Evolutionary conservation across 441 rosid species (phyloP).

Genomic region (Breynia disticha): DNA sequence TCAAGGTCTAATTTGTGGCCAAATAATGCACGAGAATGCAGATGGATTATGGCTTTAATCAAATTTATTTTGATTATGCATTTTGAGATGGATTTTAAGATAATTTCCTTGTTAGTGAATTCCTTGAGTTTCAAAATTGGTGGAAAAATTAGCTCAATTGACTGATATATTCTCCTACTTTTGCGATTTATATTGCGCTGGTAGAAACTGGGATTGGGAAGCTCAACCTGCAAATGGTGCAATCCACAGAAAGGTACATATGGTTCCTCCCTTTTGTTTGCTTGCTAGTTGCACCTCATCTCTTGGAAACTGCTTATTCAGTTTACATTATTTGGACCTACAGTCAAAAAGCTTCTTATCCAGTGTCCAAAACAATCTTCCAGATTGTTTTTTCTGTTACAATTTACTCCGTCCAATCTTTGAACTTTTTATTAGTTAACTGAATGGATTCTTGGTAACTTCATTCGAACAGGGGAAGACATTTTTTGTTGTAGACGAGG

Average conservation of each 20-base stretch:
- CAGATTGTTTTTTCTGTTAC: background rate
- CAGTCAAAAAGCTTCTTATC: background rate
- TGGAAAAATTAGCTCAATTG: no score
- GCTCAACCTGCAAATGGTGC: slow-evolving; percentile 23
- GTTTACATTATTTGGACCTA: no score
- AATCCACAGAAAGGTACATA: slow-evolving; percentile 39
- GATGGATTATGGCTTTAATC: no score
- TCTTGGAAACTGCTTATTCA: no score
- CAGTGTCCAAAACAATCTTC: background rate
- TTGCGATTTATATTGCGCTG: background rate
- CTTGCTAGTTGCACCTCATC: background rate
- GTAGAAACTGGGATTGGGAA: slow-evolving; percentile 35
- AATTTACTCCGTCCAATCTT: background rate
- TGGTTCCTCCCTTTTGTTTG: slow-evolving; percentile 3
- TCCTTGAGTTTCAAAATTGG: no score
- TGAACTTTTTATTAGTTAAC: slow-evolving; percentile 5
- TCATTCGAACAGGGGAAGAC: slow-evolving; percentile 26
- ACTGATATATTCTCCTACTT: no score
- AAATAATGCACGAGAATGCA: no score
- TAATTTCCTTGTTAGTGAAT: no score
- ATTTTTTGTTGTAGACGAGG: slow-evolving; percentile 68
- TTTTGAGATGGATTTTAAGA: no score
- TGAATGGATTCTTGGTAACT: slow-evolving; percentile 11
- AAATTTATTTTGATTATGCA: no score
- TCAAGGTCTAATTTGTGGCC: no score